Percentiles rank a stretch among this genome's conserved stretches.
Conservation (phyloP, 768 basidiomycete species). For the Leccinellum albellum region DNA sequence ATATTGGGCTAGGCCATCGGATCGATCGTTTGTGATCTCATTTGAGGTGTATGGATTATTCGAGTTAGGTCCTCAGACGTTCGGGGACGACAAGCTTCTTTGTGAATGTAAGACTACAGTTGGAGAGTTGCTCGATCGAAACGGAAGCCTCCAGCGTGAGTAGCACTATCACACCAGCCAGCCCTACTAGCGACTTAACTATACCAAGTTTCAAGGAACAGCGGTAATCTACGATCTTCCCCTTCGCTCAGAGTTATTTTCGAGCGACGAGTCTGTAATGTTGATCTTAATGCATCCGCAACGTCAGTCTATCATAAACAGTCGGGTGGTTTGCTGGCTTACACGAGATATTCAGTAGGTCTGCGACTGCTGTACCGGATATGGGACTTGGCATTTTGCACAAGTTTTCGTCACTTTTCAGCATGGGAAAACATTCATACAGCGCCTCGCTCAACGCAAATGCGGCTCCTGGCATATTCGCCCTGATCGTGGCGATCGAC, state of each 20-base stretch:
- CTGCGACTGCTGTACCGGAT: background rate
- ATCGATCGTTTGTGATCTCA: background rate
- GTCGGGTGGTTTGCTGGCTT: conserved; percentile 6
- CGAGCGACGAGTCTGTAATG: background rate
- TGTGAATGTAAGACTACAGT: background rate
- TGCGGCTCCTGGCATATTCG: conserved; percentile 15
- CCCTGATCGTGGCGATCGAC: conserved; percentile 18
- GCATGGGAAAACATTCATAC: background rate
- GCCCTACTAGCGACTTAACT: background rate
- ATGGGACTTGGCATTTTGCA: background rate
- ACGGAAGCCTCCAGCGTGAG: background rate
- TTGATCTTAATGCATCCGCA: background rate
- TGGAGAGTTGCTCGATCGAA: background rate
- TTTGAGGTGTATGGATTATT: background rate
- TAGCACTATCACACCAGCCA: background rate
- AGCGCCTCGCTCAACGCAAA: background rate
- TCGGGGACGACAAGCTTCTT: background rate
- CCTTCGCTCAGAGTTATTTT: background rate
- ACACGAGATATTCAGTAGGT: conserved; percentile 1
- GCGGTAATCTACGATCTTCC: background rate
- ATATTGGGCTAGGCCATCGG: background rate
- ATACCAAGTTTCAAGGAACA: background rate
- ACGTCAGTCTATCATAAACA: background rate
- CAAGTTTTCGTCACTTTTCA: background rate
- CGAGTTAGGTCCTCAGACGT: background rate